phyloP scores from a whole-genome alignment of 192 early-diverging fungal species.

The Coemansia aciculifera region DNA sequence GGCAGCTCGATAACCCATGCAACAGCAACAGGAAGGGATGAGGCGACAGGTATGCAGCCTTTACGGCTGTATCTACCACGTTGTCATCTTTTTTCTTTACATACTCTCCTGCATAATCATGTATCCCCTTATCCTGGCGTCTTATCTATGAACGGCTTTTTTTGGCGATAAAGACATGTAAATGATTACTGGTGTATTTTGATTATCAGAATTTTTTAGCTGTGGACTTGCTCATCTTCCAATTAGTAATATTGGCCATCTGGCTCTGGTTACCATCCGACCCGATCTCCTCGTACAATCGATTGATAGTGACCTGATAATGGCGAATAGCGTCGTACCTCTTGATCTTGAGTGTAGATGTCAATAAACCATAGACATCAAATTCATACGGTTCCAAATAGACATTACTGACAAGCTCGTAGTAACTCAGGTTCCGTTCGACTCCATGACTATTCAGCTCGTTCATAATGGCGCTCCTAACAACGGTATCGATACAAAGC shows the following conservation, averaged over 20 bases:
- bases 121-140: no score
- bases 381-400: constrained; percentile 68
- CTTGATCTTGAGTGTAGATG: constrained; percentile 75
- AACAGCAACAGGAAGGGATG: no score
- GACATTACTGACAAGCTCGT: constrained; percentile 71
- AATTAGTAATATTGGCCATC: constrained; percentile 46
- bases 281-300: constrained; percentile 63
- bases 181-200: background rate
- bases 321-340: constrained; percentile 48
- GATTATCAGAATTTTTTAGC: constrained; percentile 20
- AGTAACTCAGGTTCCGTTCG: constrained; percentile 64
- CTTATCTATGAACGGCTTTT: no score
- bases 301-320: constrained; percentile 59
- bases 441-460: constrained; percentile 62
- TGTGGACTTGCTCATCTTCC: constrained; percentile 27
- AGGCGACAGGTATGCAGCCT: no score
- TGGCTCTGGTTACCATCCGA: constrained; percentile 35
- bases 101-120: no score
- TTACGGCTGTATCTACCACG: no score
- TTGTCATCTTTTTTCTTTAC: no score
- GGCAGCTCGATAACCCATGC: no score
- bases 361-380: constrained; percentile 78
- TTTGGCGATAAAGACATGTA: no score
- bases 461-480: constrained; percentile 57
- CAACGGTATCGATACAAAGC: constrained; percentile 63